Evolutionary conservation across 1,139 yeast species (phyloP), one percentile per base, ranked within the genome.

Genomic region (Casaregolazyma suthepensis): DNA sequence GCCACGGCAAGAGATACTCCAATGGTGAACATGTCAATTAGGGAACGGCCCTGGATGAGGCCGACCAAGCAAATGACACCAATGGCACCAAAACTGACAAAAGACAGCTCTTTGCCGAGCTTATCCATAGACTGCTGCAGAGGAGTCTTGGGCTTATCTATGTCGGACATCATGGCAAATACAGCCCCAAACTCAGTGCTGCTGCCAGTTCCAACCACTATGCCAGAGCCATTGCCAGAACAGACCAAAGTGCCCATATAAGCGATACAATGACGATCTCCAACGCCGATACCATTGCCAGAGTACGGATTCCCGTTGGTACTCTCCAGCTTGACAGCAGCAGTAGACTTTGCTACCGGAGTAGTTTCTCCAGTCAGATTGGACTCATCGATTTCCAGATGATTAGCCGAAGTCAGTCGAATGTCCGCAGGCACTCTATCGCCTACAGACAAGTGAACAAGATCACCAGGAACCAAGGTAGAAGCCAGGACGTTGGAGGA

Each of bases 11-110:
- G 76, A 2, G 96, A 89, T 10, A 93, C 98, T 1, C 96, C 88
- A 57, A 93, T 90, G 67, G 93, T 96, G 71, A 93, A 91, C 96
- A 93, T 93, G 59, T 91, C 98, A 56, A 93, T 76, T 96, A 96
- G 89, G 9, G 87, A 79, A 58, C 95, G 85, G 51, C 98, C 98
- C 73, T 91, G 96, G 50, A 87, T 54, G 20, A 93, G 77, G 55
- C 98, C 99, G 62, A 91, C 77, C 31, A 91, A 65, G 64, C 96
- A 90, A 65, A 93, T 93, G 23, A 87, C 68, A 46, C 96, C 96
- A 71, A 93, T 93, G 15, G 91, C 84, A 35, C 76, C 80, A 71
- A 93, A 91, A 71, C 95, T 85, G 66, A 87, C 81, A 47, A 84
- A 69, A 0, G 96, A 87, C 51, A 93, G 76, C 63, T 93, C 96